These are phyloP conservation scores for Monilinia aucupariae DNA, from an alignment of 2,329 filamentous ascomycete genomes.

Conservation along the genomic window DNA sequence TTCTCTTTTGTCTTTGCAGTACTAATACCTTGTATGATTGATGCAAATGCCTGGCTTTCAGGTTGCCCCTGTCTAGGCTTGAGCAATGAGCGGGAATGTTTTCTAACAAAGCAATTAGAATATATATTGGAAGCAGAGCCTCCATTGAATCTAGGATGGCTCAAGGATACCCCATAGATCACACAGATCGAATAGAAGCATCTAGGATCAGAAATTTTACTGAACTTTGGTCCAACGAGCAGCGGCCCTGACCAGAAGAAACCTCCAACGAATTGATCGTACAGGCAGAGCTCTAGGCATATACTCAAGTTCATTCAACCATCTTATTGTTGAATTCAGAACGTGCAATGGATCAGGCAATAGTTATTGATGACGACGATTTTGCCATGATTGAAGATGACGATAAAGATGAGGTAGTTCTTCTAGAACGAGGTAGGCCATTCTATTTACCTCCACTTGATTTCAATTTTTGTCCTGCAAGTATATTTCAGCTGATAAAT, in stretches of 20 bases:
- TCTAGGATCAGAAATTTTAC: neutral
- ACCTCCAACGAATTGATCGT: neutral
- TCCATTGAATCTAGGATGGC: neutral
- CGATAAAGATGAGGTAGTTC: neutral
- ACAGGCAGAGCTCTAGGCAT: neutral
- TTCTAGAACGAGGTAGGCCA: conserved; percentile 8
- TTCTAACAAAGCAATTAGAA: conserved; percentile 2
- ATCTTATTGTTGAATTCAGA: neutral
- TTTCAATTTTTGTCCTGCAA: neutral
- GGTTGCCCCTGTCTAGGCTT: neutral
- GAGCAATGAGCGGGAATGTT: neutral
- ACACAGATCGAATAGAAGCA: neutral
- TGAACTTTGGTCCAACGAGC: neutral
- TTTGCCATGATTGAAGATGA: neutral
- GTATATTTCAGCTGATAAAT: neutral
- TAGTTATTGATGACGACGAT: neutral
- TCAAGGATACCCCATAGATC: neutral
- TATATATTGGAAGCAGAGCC: conserved; percentile 2
- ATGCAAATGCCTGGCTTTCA: neutral
- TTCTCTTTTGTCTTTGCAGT: neutral
- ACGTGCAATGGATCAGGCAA: neutral
- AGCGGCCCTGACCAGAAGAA: neutral
- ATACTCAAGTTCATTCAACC: neutral
- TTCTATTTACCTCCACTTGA: neutral
- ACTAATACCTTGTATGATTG: neutral